Evolutionary conservation across 1,139 yeast genomes (phyloP).

Genomic region (Arxiozyma heterogenica): DNA sequence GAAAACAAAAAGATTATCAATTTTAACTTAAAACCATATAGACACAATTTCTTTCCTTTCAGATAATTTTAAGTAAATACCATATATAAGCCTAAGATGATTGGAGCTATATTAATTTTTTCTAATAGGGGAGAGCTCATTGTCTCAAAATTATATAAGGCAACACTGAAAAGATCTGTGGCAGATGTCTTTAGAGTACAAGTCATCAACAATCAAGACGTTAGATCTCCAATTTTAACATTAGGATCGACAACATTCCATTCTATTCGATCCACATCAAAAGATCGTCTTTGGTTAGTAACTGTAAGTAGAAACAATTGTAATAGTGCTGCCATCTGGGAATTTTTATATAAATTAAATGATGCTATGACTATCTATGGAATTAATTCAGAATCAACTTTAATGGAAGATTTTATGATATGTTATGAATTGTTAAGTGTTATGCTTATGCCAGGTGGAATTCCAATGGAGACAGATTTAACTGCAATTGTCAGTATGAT

Average conservation of each 20-base stretch:
- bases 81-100: conserved; percentile 38
- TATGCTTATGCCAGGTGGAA: conserved; percentile 73
- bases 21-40: neutral
- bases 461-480: conserved; percentile 63
- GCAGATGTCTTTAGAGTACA: conserved; percentile 90
- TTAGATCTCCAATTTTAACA: conserved; percentile 75
- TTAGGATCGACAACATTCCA: conserved; percentile 88
- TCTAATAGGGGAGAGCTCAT: conserved; percentile 81
- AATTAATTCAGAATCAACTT: conserved; percentile 18
- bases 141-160: conserved; percentile 63
- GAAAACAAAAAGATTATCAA: neutral
- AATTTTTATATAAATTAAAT: conserved; percentile 56
- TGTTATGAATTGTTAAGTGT: conserved; percentile 66
- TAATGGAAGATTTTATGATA: conserved; percentile 53
- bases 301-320: conserved; percentile 84
- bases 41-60: neutral
- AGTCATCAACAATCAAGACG: conserved; percentile 58
- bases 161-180: conserved; percentile 59
- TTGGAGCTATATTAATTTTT: conserved; percentile 68
- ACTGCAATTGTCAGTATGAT: conserved; percentile 33
- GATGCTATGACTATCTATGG: conserved; percentile 19
- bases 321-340: conserved; percentile 73
- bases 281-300: conserved; percentile 56
- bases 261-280: conserved; percentile 50
- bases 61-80: too few species aligned